These are phyloP conservation scores for Penicillium sp. DNA, from an alignment of 2,329 filamentous ascomycete genomes.

Conservation along the genomic window DNA sequence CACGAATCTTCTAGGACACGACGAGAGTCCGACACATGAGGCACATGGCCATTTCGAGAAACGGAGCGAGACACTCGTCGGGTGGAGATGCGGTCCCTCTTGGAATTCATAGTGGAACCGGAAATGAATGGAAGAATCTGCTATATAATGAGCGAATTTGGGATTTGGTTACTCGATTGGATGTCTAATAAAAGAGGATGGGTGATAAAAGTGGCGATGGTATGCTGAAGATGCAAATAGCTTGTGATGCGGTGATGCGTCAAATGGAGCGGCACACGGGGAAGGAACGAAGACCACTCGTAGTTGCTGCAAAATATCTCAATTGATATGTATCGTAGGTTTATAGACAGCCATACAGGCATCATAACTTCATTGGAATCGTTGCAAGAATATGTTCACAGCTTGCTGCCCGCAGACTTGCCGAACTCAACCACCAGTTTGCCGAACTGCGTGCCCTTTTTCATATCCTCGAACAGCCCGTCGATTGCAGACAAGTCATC, in stretches of 20 bases:
- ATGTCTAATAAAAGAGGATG: neutral
- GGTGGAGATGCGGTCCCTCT: neutral
- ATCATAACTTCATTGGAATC: neutral
- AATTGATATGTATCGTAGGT: neutral
- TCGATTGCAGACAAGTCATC: slow-evolving; percentile 78
- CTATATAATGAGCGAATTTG: slow-evolving; percentile 3
- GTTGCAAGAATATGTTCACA: slow-evolving; percentile 25
- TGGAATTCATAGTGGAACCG: neutral
- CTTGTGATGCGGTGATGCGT: neutral
- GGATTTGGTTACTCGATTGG: neutral
- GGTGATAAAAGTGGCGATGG: neutral
- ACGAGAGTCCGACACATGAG: neutral
- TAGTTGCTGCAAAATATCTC: neutral
- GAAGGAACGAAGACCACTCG: slow-evolving; percentile 2
- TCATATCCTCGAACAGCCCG: slow-evolving; percentile 82
- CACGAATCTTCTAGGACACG: neutral
- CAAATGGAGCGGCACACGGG: neutral
- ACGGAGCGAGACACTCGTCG: neutral
- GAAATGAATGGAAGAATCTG: neutral
- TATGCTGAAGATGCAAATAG: neutral
- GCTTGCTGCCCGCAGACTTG: slow-evolving; percentile 37
- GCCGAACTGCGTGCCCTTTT: slow-evolving; percentile 80
- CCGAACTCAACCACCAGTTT: slow-evolving; percentile 79
- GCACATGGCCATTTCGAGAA: neutral
- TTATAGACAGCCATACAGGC: neutral